Conservation (phyloP, 495 filamentous ascomycete species). For the Penicillium pulvis region DNA sequence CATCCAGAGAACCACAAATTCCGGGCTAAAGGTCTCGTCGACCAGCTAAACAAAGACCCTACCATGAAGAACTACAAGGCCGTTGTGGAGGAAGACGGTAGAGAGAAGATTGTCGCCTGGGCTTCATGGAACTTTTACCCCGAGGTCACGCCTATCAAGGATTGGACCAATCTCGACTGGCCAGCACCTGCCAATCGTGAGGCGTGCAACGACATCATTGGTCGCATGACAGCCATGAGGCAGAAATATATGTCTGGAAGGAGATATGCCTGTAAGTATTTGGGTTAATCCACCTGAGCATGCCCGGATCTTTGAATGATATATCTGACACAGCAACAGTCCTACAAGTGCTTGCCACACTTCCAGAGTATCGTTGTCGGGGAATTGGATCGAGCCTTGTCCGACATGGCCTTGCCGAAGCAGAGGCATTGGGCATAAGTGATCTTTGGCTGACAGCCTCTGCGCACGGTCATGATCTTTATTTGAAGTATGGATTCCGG, state of each 20-base stretch:
- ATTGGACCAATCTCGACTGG: conserved; percentile 14
- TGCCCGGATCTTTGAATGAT: not conserved
- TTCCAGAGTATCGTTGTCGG: conserved; percentile 10
- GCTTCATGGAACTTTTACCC: conserved; percentile 12
- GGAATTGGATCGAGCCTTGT: conserved; percentile 15
- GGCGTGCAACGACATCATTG: conserved; percentile 10
- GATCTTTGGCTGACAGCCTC: conserved; percentile 17
- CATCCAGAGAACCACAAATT: not conserved
- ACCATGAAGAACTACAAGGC: conserved; percentile 11
- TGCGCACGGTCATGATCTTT: conserved; percentile 15
- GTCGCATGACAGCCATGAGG: not conserved
- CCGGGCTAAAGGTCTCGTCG: conserved; percentile 9
- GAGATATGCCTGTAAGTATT: conserved; percentile 10
- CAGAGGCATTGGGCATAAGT: not conserved
- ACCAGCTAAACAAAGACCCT: conserved; percentile 7
- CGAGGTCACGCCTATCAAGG: conserved; percentile 12
- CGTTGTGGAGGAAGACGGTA: conserved; percentile 7
- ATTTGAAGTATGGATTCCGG: conserved; percentile 17
- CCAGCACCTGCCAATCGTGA: not conserved
- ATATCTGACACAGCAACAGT: not conserved
- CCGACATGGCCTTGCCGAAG: conserved; percentile 10
- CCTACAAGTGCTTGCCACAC: conserved; percentile 17
- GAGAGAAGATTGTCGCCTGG: conserved; percentile 14
- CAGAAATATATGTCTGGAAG: conserved; percentile 16
- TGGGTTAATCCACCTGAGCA: not conserved